Evolutionary conservation across 805 yeast species (phyloP).

Genomic region (Deakozyma indianensis): DNA sequence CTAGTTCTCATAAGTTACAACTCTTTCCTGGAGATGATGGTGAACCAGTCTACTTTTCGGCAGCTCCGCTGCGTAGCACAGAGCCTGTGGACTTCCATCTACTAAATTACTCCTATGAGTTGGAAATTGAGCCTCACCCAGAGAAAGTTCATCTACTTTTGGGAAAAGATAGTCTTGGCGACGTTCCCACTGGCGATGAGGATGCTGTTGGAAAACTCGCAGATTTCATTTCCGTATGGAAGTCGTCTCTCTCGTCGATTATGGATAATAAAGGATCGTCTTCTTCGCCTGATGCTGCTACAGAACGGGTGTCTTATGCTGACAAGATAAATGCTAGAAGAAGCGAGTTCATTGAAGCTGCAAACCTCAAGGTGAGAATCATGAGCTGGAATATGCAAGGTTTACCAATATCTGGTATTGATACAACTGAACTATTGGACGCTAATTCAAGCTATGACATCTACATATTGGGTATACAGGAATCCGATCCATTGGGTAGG

Average conservation of each 20-base stretch:
- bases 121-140: neutral
- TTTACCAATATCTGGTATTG: neutral
- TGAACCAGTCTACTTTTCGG: conserved; percentile 22
- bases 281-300: neutral
- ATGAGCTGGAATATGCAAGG: neutral
- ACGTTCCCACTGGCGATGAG: neutral
- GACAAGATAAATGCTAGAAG: neutral
- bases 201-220: neutral
- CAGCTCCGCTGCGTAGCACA: conserved; percentile 11
- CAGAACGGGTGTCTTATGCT: neutral
- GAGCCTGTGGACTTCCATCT: neutral
- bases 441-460: neutral
- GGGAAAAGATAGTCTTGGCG: neutral
- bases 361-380: neutral
- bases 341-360: neutral
- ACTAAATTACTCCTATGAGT: neutral
- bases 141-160: neutral
- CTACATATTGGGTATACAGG: neutral
- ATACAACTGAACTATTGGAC: neutral
- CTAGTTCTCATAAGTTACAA: conserved; percentile 16
- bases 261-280: neutral
- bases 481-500: conserved; percentile 3
- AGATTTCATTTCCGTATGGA: neutral
- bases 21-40: conserved; percentile 21
- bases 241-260: neutral